Percentiles rank a stretch among this genome's conserved stretches.
These are phyloP conservation scores for Penicillium psychrosexuale DNA, from an alignment of 2,329 filamentous ascomycete genomes.

Conservation along the genomic window DNA sequence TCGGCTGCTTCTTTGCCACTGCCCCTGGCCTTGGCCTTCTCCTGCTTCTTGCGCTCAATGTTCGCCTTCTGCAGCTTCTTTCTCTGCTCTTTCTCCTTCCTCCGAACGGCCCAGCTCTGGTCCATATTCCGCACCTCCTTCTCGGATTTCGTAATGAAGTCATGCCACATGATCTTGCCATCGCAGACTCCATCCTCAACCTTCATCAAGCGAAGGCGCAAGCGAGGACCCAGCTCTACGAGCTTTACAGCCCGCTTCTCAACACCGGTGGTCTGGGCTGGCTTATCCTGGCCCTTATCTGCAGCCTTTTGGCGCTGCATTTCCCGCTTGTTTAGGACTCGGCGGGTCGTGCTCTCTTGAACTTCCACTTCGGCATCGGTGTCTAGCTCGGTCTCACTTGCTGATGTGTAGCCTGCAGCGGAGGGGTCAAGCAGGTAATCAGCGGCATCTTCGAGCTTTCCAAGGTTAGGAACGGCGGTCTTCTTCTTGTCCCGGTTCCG, in stretches of 20 bases:
- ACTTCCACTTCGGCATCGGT: constrained; percentile 96
- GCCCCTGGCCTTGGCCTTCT: constrained; percentile 50
- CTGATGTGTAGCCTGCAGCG: constrained; percentile 83
- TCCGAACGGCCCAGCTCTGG: constrained; percentile 76
- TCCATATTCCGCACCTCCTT: constrained; percentile 76
- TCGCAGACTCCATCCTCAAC: constrained; percentile 90
- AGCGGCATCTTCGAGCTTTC: constrained; percentile 85
- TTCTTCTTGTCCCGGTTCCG: constrained; percentile 66
- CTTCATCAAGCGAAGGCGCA: constrained; percentile 87
- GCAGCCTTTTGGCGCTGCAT: constrained; percentile 46
- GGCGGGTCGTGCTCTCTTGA: constrained; percentile 53
- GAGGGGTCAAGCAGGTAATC: constrained; percentile 84
- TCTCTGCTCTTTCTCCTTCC: constrained; percentile 81
- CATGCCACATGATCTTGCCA: constrained; percentile 96
- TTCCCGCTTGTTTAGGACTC: constrained; percentile 53
- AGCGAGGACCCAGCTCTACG: constrained; percentile 84
- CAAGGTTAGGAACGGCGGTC: constrained; percentile 74
- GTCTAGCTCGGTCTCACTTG: constrained; percentile 87
- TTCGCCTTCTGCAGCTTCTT: constrained; percentile 84
- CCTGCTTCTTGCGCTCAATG: constrained; percentile 77
- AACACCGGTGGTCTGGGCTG: constrained; percentile 50
- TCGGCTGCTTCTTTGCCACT: constrained; percentile 46
- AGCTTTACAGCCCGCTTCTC: constrained; percentile 88
- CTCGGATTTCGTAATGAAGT: constrained; percentile 81
- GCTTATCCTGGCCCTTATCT: constrained; percentile 45